phyloP scores from a whole-genome alignment of 306 rosid genomes.

The Ormosia emarginata region DNA sequence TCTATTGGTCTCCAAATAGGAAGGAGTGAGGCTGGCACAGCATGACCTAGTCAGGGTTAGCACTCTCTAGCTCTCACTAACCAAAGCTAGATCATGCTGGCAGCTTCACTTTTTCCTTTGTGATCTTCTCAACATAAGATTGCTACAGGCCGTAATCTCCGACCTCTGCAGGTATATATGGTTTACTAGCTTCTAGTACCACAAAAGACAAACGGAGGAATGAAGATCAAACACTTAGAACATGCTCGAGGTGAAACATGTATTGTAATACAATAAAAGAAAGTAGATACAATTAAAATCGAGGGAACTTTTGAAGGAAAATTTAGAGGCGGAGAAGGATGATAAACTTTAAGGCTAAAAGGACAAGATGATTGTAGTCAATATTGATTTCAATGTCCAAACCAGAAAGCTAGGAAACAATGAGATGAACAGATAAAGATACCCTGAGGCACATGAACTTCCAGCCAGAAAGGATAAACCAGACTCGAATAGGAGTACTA shows the following conservation, averaged over 20 bases:
- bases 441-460: background rate
- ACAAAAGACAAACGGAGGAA: slow-evolving; percentile 2
- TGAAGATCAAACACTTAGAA: background rate
- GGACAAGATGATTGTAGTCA: background rate
- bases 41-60: slow-evolving; percentile 94
- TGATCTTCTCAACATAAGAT: slow-evolving; percentile 21
- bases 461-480: background rate
- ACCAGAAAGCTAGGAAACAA: background rate
- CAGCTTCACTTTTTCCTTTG: slow-evolving; percentile 98
- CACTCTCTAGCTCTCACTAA: slow-evolving; percentile 22
- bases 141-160: too few species aligned
- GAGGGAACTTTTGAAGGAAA: background rate
- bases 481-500: background rate
- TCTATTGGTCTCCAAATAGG: slow-evolving; percentile 60
- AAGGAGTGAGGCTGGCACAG: slow-evolving; percentile 99
- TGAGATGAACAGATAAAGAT: background rate
- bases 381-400: background rate
- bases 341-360: background rate
- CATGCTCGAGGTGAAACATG: background rate
- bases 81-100: slow-evolving; percentile 96
- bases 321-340: background rate
- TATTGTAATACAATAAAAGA: too few species aligned
- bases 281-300: too few species aligned
- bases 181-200: background rate
- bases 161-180: too few species aligned